A percentile compares a stretch with the other conserved stretches of the same genome.
These are phyloP conservation scores for Artemisia argyi DNA, from an alignment of 129 eudicot species.

Conservation along the genomic window DNA sequence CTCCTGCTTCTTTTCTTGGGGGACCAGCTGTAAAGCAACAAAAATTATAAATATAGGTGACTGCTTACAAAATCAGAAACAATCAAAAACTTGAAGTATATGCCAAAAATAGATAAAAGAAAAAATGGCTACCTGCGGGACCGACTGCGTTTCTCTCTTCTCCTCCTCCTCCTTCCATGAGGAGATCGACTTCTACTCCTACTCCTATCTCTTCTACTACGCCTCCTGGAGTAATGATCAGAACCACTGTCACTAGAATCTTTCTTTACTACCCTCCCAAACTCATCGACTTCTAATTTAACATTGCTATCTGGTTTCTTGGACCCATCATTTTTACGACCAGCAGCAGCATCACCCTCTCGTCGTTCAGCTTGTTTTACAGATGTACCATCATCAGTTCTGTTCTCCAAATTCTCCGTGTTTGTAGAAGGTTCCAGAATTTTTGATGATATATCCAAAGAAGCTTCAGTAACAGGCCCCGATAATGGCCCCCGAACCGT, in stretches of 20 bases:
- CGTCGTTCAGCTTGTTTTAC: conserved; percentile 18
- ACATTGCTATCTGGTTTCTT: conserved; percentile 34
- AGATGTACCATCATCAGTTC: conserved; percentile 9
- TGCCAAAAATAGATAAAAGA: neutral
- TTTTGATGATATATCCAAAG: conserved; percentile 8
- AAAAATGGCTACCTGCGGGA: conserved; percentile 56
- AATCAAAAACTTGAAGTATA: neutral
- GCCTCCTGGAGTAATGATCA: conserved; percentile 56
- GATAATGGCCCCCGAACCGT: conserved; percentile 20
- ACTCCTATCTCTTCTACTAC: conserved; percentile 62
- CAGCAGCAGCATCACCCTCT: conserved; percentile 19
- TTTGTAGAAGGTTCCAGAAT: conserved; percentile 26
- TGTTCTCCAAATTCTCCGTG: conserved; percentile 20
- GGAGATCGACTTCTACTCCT: conserved; percentile 71
- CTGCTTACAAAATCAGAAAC: neutral
- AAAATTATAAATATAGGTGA: conserved; percentile 1
- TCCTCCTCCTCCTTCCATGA: conserved; percentile 55
- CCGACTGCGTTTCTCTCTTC: conserved; percentile 68
- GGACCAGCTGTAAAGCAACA: conserved; percentile 57
- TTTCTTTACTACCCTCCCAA: conserved; percentile 80
- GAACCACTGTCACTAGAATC: conserved; percentile 77
- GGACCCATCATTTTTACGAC: conserved; percentile 20
- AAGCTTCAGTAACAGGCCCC: no score
- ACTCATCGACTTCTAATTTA: conserved; percentile 67
- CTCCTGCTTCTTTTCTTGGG: conserved; percentile 85